phyloP scores from a whole-genome alignment of 2,329 filamentous ascomycete genomes.

The Fusarium sacchari region DNA sequence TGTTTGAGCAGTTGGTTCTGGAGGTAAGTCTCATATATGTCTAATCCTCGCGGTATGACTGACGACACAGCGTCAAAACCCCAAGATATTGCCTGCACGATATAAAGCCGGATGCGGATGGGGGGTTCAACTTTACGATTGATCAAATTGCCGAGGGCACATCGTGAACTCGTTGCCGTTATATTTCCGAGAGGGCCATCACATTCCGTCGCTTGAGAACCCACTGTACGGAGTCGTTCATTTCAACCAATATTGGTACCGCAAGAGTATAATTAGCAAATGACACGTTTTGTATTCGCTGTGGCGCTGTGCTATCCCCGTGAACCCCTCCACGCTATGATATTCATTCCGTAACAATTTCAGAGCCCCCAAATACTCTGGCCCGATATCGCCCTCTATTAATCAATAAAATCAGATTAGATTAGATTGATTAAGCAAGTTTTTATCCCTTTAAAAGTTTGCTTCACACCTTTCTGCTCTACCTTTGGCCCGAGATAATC shows the following conservation, averaged over 20 bases:
- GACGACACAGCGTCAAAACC: neutral
- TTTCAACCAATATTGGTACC: neutral
- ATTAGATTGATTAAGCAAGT: slow-evolving; percentile 27
- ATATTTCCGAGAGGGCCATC: neutral
- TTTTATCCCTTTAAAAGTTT: neutral
- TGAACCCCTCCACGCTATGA: neutral
- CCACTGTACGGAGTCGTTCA: neutral
- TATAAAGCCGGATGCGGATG: neutral
- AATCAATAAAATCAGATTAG: slow-evolving; percentile 29
- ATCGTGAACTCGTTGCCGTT: neutral
- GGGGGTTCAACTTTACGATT: neutral
- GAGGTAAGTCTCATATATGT: neutral
- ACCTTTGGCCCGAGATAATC: neutral
- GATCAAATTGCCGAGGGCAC: neutral
- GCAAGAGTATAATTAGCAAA: neutral
- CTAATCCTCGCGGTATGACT: accelerated
- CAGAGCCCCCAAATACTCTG: neutral
- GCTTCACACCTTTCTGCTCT: neutral
- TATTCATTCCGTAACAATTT: neutral
- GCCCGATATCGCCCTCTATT: neutral
- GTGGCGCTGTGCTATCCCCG: neutral
- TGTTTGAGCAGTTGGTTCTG: neutral
- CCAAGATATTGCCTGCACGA: neutral
- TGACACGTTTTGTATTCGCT: neutral
- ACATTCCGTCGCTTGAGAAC: neutral